These are phyloP conservation scores for Aureobasidium zeae DNA, from an alignment of 2,329 filamentous ascomycete genomes.

Conservation along the genomic window DNA sequence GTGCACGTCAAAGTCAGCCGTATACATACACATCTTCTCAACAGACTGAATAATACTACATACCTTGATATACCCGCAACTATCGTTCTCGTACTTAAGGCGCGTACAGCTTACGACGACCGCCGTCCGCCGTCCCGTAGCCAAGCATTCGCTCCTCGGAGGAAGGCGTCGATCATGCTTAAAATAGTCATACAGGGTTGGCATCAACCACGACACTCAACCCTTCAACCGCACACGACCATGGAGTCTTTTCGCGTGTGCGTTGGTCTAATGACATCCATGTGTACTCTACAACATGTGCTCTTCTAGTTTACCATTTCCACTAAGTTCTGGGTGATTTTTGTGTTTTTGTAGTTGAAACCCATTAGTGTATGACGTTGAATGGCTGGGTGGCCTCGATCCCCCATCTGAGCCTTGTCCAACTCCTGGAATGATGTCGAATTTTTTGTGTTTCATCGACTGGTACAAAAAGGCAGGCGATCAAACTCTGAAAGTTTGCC, in stretches of 20 bases:
- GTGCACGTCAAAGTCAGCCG: too few species aligned
- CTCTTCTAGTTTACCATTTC: too few species aligned
- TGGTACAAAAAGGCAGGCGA: not conserved
- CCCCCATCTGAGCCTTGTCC: not conserved
- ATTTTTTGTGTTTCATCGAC: not conserved
- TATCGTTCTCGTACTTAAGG: too few species aligned
- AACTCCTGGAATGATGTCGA: not conserved
- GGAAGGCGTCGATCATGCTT: not conserved
- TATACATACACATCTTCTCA: too few species aligned
- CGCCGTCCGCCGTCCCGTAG: not conserved
- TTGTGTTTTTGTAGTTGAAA: too few species aligned
- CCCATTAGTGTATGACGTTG: constrained; percentile 9
- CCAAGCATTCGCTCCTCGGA: constrained; percentile 9
- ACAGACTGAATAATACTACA: too few species aligned
- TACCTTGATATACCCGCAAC: too few species aligned
- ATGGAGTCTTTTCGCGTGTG: too few species aligned
- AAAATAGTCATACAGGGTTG: not conserved
- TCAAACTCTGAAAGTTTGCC: not conserved
- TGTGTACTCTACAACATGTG: not conserved
- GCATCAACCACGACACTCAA: not conserved
- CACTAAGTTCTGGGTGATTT: too few species aligned
- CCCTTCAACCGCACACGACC: not conserved
- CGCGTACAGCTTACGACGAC: not conserved
- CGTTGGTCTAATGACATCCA: not conserved
- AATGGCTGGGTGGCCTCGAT: not conserved